Evolutionary conservation across 2,329 filamentous ascomycete genomes (phyloP).

Genomic region (Incumbomyces lentus): DNA sequence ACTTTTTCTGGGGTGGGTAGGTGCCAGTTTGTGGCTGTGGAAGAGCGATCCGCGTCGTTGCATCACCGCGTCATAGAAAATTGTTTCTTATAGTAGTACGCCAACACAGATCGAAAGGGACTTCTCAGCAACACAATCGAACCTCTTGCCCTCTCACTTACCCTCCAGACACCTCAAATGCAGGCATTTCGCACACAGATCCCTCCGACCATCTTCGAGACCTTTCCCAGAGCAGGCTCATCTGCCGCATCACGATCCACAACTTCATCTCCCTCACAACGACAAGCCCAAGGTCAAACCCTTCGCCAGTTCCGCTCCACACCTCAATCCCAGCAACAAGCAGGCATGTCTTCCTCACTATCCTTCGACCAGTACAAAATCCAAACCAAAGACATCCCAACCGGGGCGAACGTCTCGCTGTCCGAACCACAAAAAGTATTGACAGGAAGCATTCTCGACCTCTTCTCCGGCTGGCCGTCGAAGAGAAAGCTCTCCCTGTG

Average conservation of each 20-base stretch:
- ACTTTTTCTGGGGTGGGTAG: too few relatives aligned
- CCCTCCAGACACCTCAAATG: not conserved
- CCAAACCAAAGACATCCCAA: conserved; percentile 46
- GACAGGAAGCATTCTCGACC: conserved; percentile 50
- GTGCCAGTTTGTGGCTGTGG: too few relatives aligned
- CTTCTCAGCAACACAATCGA: too few relatives aligned
- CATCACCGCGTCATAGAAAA: too few relatives aligned
- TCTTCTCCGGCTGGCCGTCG: conserved; percentile 36
- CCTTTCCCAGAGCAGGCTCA: conserved; percentile 8
- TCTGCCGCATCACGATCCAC: not conserved
- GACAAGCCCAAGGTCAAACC: not conserved
- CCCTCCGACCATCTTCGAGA: conserved; percentile 16
- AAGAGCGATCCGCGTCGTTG: too few relatives aligned
- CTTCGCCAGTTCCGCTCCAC: conserved; percentile 3
- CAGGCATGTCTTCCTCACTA: conserved; percentile 7
- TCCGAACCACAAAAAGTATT: conserved; percentile 42
- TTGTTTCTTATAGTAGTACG: not conserved
- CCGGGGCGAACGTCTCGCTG: conserved; percentile 42
- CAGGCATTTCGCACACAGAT: conserved; percentile 8
- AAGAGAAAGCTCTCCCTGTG: conserved; percentile 33
- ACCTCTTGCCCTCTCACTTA: too few relatives aligned
- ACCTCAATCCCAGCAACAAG: conserved; percentile 3
- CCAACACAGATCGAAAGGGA: not conserved
- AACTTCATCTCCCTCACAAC: not conserved
- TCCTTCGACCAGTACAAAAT: conserved; percentile 31